phyloP scores from a whole-genome alignment of 768 basidiomycete genomes.

The Boletus vermiculosoides region DNA sequence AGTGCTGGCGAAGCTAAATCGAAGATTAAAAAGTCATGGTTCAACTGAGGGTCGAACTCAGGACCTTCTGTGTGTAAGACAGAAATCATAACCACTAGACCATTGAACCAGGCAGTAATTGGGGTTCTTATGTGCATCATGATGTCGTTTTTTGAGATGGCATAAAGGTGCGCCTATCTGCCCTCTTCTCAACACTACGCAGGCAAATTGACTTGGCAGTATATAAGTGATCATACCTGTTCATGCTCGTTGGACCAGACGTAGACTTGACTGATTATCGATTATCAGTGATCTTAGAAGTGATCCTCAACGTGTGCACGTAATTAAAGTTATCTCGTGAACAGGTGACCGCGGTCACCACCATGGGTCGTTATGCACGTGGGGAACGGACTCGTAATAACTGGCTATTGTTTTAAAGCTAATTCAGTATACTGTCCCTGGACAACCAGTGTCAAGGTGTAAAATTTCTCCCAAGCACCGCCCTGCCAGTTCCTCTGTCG shows the following conservation, averaged over 20 bases:
- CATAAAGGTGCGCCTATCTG: background rate
- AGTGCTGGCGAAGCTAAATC: background rate
- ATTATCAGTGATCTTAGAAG: background rate
- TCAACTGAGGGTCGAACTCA: constrained; percentile 44
- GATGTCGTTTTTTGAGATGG: too few relatives aligned
- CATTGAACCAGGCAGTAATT: constrained; percentile 41
- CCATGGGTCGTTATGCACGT: constrained; percentile 18
- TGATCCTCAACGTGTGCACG: background rate
- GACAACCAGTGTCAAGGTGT: background rate
- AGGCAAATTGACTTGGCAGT: background rate
- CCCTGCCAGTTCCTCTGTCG: background rate
- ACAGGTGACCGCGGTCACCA: background rate
- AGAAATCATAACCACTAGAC: constrained; percentile 61
- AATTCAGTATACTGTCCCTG: background rate
- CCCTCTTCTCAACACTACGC: background rate
- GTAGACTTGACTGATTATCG: background rate
- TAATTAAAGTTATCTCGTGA: background rate
- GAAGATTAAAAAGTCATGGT: constrained; percentile 35
- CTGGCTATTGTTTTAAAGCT: constrained; percentile 10
- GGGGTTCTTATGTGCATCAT: accelerated
- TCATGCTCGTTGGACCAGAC: background rate
- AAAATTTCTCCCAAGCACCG: constrained; percentile 3
- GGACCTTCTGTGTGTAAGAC: constrained; percentile 46
- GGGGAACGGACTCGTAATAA: constrained; percentile 3
- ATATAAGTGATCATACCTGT: background rate